Evolutionary conservation across 495 filamentous ascomycete species (phyloP).

Genomic region (Articulospora tetracladia): DNA sequence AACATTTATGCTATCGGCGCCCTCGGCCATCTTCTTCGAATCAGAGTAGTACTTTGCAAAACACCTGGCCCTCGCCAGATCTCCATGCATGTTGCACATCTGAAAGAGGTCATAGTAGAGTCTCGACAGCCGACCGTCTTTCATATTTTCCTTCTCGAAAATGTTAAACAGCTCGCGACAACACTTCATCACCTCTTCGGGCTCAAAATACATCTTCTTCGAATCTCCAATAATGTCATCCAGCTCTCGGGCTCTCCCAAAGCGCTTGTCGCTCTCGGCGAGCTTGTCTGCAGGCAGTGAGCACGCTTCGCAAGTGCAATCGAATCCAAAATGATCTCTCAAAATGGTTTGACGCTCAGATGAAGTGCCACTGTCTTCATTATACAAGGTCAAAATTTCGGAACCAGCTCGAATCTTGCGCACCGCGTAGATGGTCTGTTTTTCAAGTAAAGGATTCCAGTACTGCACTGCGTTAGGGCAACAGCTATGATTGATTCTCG

Average conservation of each 20-base stretch:
- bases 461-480: constrained; percentile 36
- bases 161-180: constrained; percentile 27
- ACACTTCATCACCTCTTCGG: constrained; percentile 26
- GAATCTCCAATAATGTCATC: constrained; percentile 32
- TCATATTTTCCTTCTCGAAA: constrained; percentile 30
- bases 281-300: constrained; percentile 26
- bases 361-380: constrained; percentile 27
- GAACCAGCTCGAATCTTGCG: constrained; percentile 35
- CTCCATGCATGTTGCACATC: constrained; percentile 39
- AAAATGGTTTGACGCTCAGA: neutral
- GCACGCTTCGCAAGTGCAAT: constrained; percentile 37
- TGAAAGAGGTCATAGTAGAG: constrained; percentile 44
- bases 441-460: constrained; percentile 33
- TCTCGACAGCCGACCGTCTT: constrained; percentile 27
- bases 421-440: constrained; percentile 36
- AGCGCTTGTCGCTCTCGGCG: constrained; percentile 29
- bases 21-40: constrained; percentile 30
- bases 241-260: constrained; percentile 27
- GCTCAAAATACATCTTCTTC: constrained; percentile 16
- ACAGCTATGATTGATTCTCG: constrained; percentile 41
- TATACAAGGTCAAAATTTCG: constrained; percentile 40
- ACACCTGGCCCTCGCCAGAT: constrained; percentile 38
- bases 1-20: constrained; percentile 31
- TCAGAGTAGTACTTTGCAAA: constrained; percentile 39
- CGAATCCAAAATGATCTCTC: constrained; percentile 24